Evolutionary conservation across 352 stramenopile genomes (phyloP).

Genomic region (Pseudoperonospora humuli): DNA sequence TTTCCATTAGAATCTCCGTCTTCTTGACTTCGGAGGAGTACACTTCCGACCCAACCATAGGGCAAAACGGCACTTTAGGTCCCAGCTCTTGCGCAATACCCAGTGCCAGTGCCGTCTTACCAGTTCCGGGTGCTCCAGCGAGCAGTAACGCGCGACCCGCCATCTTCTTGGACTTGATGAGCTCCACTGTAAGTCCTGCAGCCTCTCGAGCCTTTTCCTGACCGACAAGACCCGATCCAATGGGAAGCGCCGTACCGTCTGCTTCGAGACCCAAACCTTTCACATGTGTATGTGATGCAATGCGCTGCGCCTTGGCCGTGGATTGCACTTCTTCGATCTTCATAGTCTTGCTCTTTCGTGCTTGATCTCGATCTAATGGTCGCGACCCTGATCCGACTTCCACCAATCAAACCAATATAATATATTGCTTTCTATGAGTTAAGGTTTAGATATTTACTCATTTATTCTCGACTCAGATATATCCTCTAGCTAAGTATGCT

Average conservation of each 20-base stretch:
- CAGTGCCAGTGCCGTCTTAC: slow-evolving; percentile 97
- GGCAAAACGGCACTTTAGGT: slow-evolving; percentile 98
- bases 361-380: slow-evolving; percentile 12
- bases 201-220: slow-evolving; percentile 96
- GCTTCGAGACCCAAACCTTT: slow-evolving; percentile 94
- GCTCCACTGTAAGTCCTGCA: slow-evolving; percentile 95
- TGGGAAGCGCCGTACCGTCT: slow-evolving; percentile 83
- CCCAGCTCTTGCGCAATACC: slow-evolving; percentile 96
- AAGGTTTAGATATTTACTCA: too few relatives aligned
- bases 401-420: slow-evolving; percentile 2
- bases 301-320: slow-evolving; percentile 90
- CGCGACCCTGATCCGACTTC: not conserved
- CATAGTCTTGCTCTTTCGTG: slow-evolving; percentile 1
- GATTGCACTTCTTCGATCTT: slow-evolving; percentile 95
- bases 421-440: too few relatives aligned
- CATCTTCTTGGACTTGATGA: slow-evolving; percentile 99
- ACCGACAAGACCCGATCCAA: slow-evolving; percentile 94
- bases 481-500: too few relatives aligned
- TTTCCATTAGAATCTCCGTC: slow-evolving; percentile 99
- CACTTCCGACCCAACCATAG: slow-evolving; percentile 99
- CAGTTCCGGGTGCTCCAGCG: slow-evolving; percentile 94
- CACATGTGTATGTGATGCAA: slow-evolving; percentile 97
- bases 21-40: slow-evolving; percentile 99
- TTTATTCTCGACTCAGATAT: too few relatives aligned
- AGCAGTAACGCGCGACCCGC: slow-evolving; percentile 95